A percentile compares a stretch with the other conserved stretches of the same genome.
Evolutionary conservation across 2,329 filamentous ascomycete species (phyloP).

Genomic region (Diplodia corticola): DNA sequence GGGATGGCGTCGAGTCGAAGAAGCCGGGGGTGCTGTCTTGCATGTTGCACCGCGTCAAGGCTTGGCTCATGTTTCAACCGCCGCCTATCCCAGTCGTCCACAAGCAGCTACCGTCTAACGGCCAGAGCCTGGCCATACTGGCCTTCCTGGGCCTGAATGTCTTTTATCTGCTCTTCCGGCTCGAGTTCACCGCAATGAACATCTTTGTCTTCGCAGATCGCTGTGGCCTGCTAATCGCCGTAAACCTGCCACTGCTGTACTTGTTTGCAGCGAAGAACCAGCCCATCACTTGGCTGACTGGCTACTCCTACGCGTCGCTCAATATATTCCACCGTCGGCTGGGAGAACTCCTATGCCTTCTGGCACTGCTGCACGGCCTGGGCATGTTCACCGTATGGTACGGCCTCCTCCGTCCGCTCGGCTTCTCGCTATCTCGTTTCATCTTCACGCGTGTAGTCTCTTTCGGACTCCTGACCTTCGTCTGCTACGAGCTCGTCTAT

Average conservation of each 20-base stretch:
- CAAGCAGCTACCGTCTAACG: constrained; percentile 59
- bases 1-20: constrained; percentile 12
- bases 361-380: constrained; percentile 56
- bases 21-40: constrained; percentile 23
- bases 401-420: constrained; percentile 50
- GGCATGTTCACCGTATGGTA: constrained; percentile 60
- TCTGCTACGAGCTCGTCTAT: constrained; percentile 62
- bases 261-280: constrained; percentile 67
- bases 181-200: constrained; percentile 45
- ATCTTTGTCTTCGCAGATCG: constrained; percentile 61
- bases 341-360: constrained; percentile 62
- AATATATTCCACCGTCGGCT: constrained; percentile 66
- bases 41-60: constrained; percentile 32
- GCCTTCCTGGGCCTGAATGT: constrained; percentile 56
- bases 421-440: constrained; percentile 53
- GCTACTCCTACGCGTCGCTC: constrained; percentile 65
- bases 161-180: constrained; percentile 58
- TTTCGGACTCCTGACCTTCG: constrained; percentile 56
- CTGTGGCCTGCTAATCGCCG: constrained; percentile 54
- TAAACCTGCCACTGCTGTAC: constrained; percentile 59
- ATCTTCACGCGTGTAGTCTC: constrained; percentile 55
- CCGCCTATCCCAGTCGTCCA: constrained; percentile 57
- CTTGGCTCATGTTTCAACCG: constrained; percentile 58
- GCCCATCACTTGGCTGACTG: constrained; percentile 60
- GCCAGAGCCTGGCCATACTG: constrained; percentile 54